phyloP scores from a whole-genome alignment of 169 alveolate genomes.

The Plasmodium cynomolgi region DNA sequence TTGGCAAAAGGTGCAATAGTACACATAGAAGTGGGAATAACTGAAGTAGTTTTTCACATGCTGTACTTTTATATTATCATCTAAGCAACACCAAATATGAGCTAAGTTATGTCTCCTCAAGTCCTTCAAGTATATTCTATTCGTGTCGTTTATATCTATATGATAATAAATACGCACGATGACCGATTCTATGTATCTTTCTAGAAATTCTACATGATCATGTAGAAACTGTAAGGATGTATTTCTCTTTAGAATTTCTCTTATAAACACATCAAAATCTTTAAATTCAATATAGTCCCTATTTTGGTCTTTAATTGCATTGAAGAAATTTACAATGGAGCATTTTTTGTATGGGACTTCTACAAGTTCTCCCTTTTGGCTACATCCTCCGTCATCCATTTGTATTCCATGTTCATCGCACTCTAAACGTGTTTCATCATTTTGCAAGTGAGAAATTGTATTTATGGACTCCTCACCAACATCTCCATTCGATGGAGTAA shows the following conservation, averaged over 20 bases:
- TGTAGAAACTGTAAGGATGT: conserved; percentile 47
- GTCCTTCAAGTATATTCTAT: conserved; percentile 53
- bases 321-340: conserved; percentile 58
- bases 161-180: conserved; percentile 64
- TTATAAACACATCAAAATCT: conserved; percentile 59
- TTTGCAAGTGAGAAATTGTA: not conserved
- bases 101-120: conserved; percentile 59
- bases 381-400: not conserved
- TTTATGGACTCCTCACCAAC: not conserved
- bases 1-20: conserved; percentile 72
- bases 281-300: conserved; percentile 47
- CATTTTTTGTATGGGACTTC: conserved; percentile 56
- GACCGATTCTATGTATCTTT: conserved; percentile 74
- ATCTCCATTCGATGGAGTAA: not conserved
- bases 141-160: conserved; percentile 66
- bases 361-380: conserved; percentile 17
- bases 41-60: conserved; percentile 46
- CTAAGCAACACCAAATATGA: conserved; percentile 70
- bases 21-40: conserved; percentile 74
- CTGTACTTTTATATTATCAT: conserved; percentile 60
- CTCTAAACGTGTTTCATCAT: not conserved
- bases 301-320: conserved; percentile 39
- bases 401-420: not conserved
- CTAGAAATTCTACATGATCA: conserved; percentile 63
- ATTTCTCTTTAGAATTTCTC: conserved; percentile 58